Percentiles rank a stretch among this genome's conserved stretches.
Conservation (phyloP, 257 asterid genomes). For the Ophiorrhiza pumila region DNA sequence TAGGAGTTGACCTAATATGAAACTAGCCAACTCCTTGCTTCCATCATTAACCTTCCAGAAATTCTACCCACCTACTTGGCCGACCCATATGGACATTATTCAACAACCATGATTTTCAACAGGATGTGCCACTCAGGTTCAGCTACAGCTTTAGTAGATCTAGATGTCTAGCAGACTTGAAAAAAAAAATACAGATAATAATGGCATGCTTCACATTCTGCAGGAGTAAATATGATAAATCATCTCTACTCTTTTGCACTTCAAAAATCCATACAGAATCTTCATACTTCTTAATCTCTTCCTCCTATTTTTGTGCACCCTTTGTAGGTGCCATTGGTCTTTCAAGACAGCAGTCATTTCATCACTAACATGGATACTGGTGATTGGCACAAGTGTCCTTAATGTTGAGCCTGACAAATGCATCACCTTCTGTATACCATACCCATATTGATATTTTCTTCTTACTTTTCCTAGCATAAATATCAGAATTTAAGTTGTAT, state of each 20-base stretch:
- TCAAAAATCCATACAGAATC: background rate
- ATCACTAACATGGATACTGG: background rate
- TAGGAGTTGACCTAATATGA: background rate
- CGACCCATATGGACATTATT: background rate
- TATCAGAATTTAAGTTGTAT: background rate
- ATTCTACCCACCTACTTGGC: too few relatives aligned
- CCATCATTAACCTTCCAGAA: background rate
- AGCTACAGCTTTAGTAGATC: background rate
- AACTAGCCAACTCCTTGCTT: background rate
- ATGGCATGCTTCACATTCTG: background rate
- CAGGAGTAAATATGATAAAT: background rate
- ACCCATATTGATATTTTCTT: background rate
- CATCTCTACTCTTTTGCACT: background rate
- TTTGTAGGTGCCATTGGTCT: background rate
- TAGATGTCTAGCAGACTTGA: background rate
- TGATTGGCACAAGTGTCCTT: background rate
- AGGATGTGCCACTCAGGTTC: background rate
- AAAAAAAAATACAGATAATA: background rate
- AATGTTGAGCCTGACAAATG: background rate
- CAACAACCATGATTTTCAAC: background rate
- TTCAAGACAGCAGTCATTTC: background rate
- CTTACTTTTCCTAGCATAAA: background rate
- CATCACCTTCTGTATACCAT: background rate
- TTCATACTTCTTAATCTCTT: background rate
- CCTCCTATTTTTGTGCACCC: background rate